Conservation (phyloP, 306 rosid genomes). For the Hippophae rhamnoides region DNA sequence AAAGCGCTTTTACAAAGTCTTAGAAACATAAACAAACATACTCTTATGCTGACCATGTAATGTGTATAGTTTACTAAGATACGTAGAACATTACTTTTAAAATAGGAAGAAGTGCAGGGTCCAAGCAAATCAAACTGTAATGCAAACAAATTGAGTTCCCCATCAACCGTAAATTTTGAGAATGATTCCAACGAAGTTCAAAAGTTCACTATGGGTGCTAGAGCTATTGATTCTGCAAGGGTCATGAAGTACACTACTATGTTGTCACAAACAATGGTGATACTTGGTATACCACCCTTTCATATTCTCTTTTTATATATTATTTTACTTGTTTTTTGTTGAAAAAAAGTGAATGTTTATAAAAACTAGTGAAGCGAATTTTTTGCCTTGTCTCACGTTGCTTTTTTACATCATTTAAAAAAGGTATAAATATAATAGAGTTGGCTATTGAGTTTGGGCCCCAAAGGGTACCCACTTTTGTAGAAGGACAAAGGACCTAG, state of each 20-base stretch:
- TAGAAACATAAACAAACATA: no score
- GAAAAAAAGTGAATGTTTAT: no score
- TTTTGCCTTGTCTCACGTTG: no score
- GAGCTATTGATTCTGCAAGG: conserved; percentile 92
- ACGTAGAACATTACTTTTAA: conserved; percentile 21
- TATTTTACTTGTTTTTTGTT: no score
- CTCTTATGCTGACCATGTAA: background rate
- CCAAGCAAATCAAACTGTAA: conserved; percentile 28
- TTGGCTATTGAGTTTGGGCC: no score
- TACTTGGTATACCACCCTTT: conserved; percentile 45
- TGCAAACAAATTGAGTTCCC: conserved; percentile 32
- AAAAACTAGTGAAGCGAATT: no score
- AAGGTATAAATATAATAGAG: no score
- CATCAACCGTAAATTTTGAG: conserved; percentile 27
- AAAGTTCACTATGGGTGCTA: conserved; percentile 54
- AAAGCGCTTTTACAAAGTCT: no score
- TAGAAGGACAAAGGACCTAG: no score
- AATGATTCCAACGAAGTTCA: conserved; percentile 37
- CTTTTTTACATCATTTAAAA: no score
- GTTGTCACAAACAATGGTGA: conserved; percentile 67
- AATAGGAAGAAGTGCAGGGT: conserved; percentile 54
- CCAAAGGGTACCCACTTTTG: no score
- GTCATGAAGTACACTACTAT: conserved; percentile 69
- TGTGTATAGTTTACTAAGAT: conserved; percentile 1
- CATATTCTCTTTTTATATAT: background rate